Conservation (phyloP, 108 stramenopile genomes). For the Cyclostephanos tholiformis region DNA sequence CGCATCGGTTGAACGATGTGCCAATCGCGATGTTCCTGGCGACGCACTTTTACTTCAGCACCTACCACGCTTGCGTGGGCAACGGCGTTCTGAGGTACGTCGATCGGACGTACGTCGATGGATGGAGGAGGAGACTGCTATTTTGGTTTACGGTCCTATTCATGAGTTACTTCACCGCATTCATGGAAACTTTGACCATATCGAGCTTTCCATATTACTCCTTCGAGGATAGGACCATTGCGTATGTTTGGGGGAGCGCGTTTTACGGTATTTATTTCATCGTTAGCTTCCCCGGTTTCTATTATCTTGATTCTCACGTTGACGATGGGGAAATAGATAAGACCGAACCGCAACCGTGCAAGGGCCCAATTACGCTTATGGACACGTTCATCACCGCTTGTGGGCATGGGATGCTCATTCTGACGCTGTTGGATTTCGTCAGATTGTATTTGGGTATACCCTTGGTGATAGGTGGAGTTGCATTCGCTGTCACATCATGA, state of each 20-base stretch:
- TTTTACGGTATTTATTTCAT: slow-evolving; percentile 99
- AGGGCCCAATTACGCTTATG: slow-evolving; percentile 53
- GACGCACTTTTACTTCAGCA: slow-evolving; percentile 97
- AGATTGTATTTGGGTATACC: slow-evolving; percentile 85
- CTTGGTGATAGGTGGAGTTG: slow-evolving; percentile 66
- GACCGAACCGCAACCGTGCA: background rate
- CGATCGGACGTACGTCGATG: slow-evolving; percentile 54
- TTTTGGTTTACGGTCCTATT: slow-evolving; percentile 63
- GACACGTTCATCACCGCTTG: slow-evolving; percentile 81
- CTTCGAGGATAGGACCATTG: slow-evolving; percentile 86
- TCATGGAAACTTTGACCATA: slow-evolving; percentile 98
- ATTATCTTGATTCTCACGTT: slow-evolving; percentile 68
- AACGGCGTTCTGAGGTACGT: slow-evolving; percentile 90
- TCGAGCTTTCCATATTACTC: slow-evolving; percentile 94
- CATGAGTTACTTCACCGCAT: slow-evolving; percentile 91
- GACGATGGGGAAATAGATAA: slow-evolving; percentile 39
- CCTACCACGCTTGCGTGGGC: slow-evolving; percentile 90
- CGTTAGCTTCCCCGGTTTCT: slow-evolving; percentile 96
- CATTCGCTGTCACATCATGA: slow-evolving; percentile 34
- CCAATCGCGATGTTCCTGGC: slow-evolving; percentile 93
- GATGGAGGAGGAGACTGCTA: slow-evolving; percentile 45
- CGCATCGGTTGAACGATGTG: slow-evolving; percentile 95
- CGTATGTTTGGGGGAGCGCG: slow-evolving; percentile 74
- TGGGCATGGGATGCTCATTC: slow-evolving; percentile 93
- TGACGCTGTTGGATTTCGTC: slow-evolving; percentile 91